Conservation (phyloP, 2,329 filamentous ascomycete species). For the Dothistroma pini region DNA sequence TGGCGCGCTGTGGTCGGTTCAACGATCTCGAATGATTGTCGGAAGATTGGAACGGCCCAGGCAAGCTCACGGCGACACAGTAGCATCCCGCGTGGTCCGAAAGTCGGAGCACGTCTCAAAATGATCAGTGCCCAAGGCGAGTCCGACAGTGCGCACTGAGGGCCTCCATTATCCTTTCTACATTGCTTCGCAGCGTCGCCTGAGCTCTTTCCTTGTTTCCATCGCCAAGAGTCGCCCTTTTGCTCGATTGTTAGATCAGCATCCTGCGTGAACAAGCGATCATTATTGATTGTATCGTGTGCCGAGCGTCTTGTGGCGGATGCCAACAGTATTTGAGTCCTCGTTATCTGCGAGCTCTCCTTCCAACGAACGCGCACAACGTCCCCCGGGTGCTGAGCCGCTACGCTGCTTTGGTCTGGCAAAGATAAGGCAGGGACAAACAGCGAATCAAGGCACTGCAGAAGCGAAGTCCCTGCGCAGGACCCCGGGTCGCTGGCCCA, state of each 20-base stretch:
- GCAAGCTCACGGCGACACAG: not conserved
- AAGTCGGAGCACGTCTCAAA: not conserved
- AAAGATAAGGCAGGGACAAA: not conserved
- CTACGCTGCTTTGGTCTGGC: not conserved
- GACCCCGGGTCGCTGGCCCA: not conserved
- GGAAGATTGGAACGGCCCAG: not conserved
- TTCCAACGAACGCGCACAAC: not conserved
- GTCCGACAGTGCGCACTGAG: no score
- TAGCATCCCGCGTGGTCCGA: not conserved
- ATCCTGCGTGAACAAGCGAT: not conserved
- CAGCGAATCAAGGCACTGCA: constrained; percentile 1
- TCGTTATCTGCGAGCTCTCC: not conserved
- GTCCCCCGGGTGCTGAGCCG: not conserved
- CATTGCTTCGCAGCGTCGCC: not conserved
- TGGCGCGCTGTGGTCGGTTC: not conserved
- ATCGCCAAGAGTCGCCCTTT: not conserved
- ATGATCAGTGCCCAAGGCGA: no score
- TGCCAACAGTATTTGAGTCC: not conserved
- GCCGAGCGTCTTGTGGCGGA: constrained; percentile 1
- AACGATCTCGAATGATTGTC: not conserved
- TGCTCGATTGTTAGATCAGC: not conserved
- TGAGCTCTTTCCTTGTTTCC: not conserved
- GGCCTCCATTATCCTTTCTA: no score
- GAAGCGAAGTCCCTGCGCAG: not conserved
- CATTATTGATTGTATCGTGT: not conserved